phyloP scores from a whole-genome alignment of 2,329 filamentous ascomycete species.

The Pseudomassariella vexata region DNA sequence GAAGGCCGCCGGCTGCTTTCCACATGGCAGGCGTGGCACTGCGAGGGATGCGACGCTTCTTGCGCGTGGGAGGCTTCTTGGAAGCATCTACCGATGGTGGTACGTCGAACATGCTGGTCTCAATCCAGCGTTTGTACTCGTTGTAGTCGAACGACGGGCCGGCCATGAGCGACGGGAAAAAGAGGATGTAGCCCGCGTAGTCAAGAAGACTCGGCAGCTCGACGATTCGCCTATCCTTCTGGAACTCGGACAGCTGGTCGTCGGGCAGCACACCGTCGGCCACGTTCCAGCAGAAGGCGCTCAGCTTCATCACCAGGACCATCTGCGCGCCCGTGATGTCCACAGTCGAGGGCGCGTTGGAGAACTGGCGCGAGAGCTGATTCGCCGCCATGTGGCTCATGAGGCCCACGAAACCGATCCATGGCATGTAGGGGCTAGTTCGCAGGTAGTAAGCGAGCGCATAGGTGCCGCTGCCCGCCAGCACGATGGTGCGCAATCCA shows the following conservation, averaged over 20 bases:
- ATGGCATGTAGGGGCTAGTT: slow-evolving; percentile 87
- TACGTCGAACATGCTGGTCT: slow-evolving; percentile 89
- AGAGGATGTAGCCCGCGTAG: slow-evolving; percentile 85
- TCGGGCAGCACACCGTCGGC: slow-evolving; percentile 81
- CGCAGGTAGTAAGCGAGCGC: slow-evolving; percentile 76
- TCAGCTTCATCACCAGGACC: slow-evolving; percentile 97
- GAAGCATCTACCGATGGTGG: slow-evolving; percentile 75
- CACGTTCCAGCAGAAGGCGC: slow-evolving; percentile 96
- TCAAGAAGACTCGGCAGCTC: slow-evolving; percentile 72
- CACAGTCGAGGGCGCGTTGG: slow-evolving; percentile 58
- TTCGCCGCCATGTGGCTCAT: slow-evolving; percentile 94
- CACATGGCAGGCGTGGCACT: slow-evolving; percentile 78
- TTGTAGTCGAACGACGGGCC: slow-evolving; percentile 93
- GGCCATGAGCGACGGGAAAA: slow-evolving; percentile 86
- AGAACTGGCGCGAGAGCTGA: slow-evolving; percentile 76
- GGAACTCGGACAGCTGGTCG: slow-evolving; percentile 75
- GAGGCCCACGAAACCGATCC: slow-evolving; percentile 87
- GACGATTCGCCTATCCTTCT: slow-evolving; percentile 74
- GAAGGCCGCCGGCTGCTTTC: slow-evolving; percentile 67
- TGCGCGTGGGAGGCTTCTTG: slow-evolving; percentile 79
- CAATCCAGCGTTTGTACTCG: slow-evolving; percentile 88
- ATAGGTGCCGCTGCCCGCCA: slow-evolving; percentile 77
- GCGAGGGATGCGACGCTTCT: slow-evolving; percentile 86
- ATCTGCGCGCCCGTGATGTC: slow-evolving; percentile 97
- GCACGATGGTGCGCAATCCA: slow-evolving; percentile 71